phyloP scores from a whole-genome alignment of 148 eudicot genomes.

The Linanthus parryae region DNA sequence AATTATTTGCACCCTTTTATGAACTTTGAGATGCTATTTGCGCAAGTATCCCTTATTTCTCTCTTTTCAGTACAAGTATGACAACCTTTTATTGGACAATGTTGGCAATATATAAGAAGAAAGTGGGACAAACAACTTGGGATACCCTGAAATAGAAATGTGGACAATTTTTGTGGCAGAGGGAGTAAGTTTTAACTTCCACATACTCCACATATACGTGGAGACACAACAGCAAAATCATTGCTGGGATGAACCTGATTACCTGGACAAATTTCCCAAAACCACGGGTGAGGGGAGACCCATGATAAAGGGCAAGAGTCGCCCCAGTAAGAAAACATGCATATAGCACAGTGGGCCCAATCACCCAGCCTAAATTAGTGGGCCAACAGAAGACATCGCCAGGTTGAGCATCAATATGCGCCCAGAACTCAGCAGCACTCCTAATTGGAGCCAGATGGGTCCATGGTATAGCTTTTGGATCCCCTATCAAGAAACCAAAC shows the following conservation, averaged over 20 bases:
- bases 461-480: conserved; percentile 99
- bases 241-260: neutral
- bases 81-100: too few species aligned
- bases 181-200: too few species aligned
- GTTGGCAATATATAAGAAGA: too few species aligned
- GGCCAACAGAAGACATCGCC: conserved; percentile 91
- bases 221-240: neutral
- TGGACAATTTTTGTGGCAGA: too few species aligned
- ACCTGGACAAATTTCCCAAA: conserved; percentile 98
- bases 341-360: conserved; percentile 80
- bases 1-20: too few species aligned
- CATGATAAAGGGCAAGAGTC: conserved; percentile 88
- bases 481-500: conserved; percentile 38
- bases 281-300: conserved; percentile 84
- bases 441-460: conserved; percentile 86
- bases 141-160: too few species aligned
- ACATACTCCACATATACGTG: too few species aligned
- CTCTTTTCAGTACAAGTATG: too few species aligned
- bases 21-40: too few species aligned
- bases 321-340: conserved; percentile 70
- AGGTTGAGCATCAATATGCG: conserved; percentile 48
- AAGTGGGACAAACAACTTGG: too few species aligned
- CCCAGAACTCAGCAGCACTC: conserved; percentile 76
- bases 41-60: too few species aligned
- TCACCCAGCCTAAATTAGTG: conserved; percentile 94